phyloP scores from a whole-genome alignment of 768 basidiomycete genomes.

The Amanita rimosa region DNA sequence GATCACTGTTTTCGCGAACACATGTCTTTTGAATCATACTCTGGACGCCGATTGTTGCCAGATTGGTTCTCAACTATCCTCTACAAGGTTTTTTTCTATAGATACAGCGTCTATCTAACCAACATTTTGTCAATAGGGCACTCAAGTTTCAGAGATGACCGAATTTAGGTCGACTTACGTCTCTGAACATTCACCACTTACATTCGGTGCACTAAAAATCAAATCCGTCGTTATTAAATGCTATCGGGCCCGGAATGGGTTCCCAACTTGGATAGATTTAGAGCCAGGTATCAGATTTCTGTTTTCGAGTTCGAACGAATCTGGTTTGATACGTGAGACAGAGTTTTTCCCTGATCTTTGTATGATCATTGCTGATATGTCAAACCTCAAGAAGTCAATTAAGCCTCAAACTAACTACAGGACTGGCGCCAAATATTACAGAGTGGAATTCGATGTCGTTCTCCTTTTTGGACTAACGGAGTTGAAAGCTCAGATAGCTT shows the following conservation, averaged over 20 bases:
- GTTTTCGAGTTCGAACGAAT: not conserved
- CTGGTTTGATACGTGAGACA: not conserved
- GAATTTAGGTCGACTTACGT: constrained; percentile 11
- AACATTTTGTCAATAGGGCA: not conserved
- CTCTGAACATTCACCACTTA: not conserved
- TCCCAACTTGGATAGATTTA: constrained; percentile 13
- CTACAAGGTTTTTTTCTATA: not conserved
- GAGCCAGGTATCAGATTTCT: constrained; percentile 9
- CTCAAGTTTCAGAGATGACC: constrained; percentile 9
- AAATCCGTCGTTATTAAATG: constrained; percentile 4
- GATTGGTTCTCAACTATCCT: constrained; percentile 8
- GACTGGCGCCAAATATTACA: constrained; percentile 11
- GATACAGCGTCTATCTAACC: too few relatives aligned
- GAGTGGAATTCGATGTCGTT: constrained; percentile 23
- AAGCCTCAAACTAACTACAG: not conserved
- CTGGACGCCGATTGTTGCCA: constrained; percentile 4
- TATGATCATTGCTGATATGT: constrained; percentile 12
- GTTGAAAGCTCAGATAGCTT: constrained; percentile 31
- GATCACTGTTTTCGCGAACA: constrained; percentile 6
- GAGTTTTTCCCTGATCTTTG: constrained; percentile 13
- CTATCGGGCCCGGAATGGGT: not conserved
- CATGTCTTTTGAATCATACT: not conserved
- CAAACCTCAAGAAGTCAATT: constrained; percentile 6
- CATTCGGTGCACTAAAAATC: constrained; percentile 7
- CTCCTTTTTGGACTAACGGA: constrained; percentile 34